phyloP scores from a whole-genome alignment of 2,329 filamentous ascomycete genomes.

The Cladophialophora chaetospira region DNA sequence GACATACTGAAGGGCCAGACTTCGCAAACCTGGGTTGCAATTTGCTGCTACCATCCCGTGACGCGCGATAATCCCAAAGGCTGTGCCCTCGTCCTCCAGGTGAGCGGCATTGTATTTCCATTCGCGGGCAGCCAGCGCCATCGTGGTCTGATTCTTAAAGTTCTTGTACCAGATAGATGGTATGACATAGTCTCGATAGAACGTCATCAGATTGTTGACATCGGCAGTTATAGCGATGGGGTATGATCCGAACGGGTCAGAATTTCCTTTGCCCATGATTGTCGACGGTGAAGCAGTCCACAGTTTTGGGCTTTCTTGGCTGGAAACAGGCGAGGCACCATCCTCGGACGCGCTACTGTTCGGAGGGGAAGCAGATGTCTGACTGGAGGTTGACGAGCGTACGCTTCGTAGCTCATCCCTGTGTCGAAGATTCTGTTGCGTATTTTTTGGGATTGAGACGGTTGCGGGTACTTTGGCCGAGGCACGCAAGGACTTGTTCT shows the following conservation, averaged over 20 bases:
- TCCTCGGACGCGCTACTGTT: not conserved
- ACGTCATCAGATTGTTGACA: conserved; percentile 14
- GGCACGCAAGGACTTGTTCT: conserved; percentile 8
- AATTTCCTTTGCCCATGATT: conserved; percentile 14
- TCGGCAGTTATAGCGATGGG: conserved; percentile 11
- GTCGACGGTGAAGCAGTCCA: not conserved
- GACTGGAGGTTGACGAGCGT: not conserved
- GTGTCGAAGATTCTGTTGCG: no score
- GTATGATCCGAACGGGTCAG: conserved; percentile 16
- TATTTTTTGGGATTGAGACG: not conserved
- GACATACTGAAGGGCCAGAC: not conserved
- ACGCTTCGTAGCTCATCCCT: not conserved
- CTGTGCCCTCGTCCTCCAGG: conserved; percentile 5
- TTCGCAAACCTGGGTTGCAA: not conserved
- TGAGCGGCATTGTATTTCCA: conserved; percentile 10
- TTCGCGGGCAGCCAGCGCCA: not conserved
- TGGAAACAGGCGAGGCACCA: not conserved
- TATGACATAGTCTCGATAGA: conserved; percentile 16
- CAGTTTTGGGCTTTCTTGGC: not conserved
- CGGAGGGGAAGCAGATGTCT: not conserved
- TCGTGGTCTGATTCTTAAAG: conserved; percentile 6
- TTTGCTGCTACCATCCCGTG: conserved; percentile 5
- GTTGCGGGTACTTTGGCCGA: not conserved
- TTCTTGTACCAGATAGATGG: conserved; percentile 3
- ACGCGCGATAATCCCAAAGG: not conserved